phyloP scores from a whole-genome alignment of 2,329 filamentous ascomycete species.

The Cladosporium sp. region DNA sequence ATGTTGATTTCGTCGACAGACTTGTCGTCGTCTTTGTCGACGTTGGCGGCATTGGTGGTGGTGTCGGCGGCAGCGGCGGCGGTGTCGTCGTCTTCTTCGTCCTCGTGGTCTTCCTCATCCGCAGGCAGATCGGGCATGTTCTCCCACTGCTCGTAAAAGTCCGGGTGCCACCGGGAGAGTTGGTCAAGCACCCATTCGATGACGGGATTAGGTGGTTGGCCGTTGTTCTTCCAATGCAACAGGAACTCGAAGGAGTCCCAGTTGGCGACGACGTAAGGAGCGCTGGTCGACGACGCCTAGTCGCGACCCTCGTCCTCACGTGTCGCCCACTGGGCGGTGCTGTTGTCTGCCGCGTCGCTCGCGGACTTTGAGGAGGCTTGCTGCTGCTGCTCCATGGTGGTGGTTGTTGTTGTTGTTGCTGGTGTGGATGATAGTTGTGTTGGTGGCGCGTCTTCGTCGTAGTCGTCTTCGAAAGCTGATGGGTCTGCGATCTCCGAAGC shows the following conservation, averaged over 20 bases:
- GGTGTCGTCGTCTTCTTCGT: too few species aligned
- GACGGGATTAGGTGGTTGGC: too few species aligned
- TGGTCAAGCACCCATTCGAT: not conserved
- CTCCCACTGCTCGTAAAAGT: too few species aligned
- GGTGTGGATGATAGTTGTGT: not conserved
- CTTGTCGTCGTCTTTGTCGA: not conserved
- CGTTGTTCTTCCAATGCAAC: too few species aligned
- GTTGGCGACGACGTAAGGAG: too few species aligned
- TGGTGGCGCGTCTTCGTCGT: conserved; percentile 32
- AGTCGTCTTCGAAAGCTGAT: conserved; percentile 42
- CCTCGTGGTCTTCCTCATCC: too few species aligned
- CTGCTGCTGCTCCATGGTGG: not conserved
- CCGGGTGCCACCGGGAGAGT: too few species aligned
- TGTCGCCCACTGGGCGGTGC: not conserved
- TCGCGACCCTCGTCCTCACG: not conserved
- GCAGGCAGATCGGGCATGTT: too few species aligned
- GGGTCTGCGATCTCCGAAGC: conserved; percentile 38
- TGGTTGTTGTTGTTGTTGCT: not conserved
- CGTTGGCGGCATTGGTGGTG: not conserved
- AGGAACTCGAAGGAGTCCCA: too few species aligned
- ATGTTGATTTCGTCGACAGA: not conserved
- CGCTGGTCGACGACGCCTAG: not conserved
- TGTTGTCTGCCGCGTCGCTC: not conserved
- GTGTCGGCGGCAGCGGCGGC: too few species aligned
- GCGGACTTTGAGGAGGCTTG: not conserved